Base-by-base conservation (phyloP, 2,329 filamentous ascomycete genomes). In the Microdochium nivale region DNA sequence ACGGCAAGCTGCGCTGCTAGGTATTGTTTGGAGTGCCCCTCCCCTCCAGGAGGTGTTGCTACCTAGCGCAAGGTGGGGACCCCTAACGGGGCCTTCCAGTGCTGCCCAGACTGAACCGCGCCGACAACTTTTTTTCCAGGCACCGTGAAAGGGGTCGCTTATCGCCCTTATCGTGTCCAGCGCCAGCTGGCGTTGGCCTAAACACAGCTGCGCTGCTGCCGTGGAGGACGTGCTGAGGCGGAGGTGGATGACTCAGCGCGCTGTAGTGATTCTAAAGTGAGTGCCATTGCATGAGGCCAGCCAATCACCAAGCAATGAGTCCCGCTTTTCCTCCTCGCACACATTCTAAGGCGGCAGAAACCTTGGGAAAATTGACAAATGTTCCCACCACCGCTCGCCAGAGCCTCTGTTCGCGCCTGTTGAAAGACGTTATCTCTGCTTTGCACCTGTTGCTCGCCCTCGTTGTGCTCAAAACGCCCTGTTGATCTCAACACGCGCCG, bases 361-460 rank as follows among this genome's bases (percentile, higher is more conserved):
- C 21, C 40, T 44, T 44, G 40, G 40, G 40, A 44, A 44, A 44
- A 44, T 44, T 44, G 40, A 23, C 40, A 44, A 44, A 44, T 44
- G 40, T 44, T 44, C 19, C 40, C 40, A 24, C 40, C 40, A 24
- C 19, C 40, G 9, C 9, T 24, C 16, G 16, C 8, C 40, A 7
- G 13, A 13, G 33, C 40, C 21, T 16, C 40, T 7, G 21, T 19
- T 44, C 40, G 23, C 40, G 40, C 40, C 40, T 23, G 19, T 11
- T 19, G 40, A 44, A 44, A 19, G 11, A 40, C 35, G 35, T n/a
- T 40, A n/a, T 19, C 35, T 11, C 35, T 19, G 35, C 35, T 40
- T n/a, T 19, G 40, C 21, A 21, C 4, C 40, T 44, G 40, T 19
- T 23, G 16, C n/a, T 19, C 40, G 40, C 40, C 21, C 16, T 3